Conservation (phyloP, 2,329 filamentous ascomycete species). For the Phialophora macrospora region DNA sequence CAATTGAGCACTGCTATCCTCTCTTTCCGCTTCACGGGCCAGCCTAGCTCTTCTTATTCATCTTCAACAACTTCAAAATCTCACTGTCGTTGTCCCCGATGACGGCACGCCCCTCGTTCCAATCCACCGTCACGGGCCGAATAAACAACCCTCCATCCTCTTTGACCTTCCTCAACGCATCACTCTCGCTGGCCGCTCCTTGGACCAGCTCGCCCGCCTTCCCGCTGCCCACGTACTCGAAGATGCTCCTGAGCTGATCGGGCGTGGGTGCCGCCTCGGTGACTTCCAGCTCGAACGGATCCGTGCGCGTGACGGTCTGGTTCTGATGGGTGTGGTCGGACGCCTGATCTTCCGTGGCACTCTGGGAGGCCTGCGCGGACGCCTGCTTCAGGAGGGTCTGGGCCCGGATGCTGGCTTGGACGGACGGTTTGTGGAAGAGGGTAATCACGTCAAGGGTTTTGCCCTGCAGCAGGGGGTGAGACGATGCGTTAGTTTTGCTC, state of each 20-base stretch:
- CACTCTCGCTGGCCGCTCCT: slow-evolving; percentile 73
- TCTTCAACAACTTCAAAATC: slow-evolving; percentile 79
- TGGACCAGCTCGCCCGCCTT: slow-evolving; percentile 69
- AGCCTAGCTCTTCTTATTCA: slow-evolving; percentile 8
- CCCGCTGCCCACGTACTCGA: slow-evolving; percentile 75
- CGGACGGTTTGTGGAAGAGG: slow-evolving; percentile 86
- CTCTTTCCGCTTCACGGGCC: background rate
- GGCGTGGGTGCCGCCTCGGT: slow-evolving; percentile 78
- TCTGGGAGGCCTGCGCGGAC: slow-evolving; percentile 69
- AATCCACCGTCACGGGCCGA: slow-evolving; percentile 86
- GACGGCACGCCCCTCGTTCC: slow-evolving; percentile 84
- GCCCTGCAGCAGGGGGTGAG: slow-evolving; percentile 55
- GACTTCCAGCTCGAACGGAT: slow-evolving; percentile 84
- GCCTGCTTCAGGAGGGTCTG: slow-evolving; percentile 79
- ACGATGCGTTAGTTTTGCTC: background rate
- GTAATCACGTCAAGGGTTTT: slow-evolving; percentile 90
- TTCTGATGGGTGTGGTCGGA: slow-evolving; percentile 68
- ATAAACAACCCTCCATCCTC: slow-evolving; percentile 71
- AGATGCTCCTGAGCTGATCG: slow-evolving; percentile 80
- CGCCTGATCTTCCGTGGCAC: slow-evolving; percentile 75
- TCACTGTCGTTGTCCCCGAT: slow-evolving; percentile 82
- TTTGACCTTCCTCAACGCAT: slow-evolving; percentile 80
- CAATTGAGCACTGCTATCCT: background rate
- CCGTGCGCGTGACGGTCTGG: slow-evolving; percentile 55
- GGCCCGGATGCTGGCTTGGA: slow-evolving; percentile 73